Conservation (phyloP, 2,329 filamentous ascomycete species). For the Teratosphaeria gauchensis region DNA sequence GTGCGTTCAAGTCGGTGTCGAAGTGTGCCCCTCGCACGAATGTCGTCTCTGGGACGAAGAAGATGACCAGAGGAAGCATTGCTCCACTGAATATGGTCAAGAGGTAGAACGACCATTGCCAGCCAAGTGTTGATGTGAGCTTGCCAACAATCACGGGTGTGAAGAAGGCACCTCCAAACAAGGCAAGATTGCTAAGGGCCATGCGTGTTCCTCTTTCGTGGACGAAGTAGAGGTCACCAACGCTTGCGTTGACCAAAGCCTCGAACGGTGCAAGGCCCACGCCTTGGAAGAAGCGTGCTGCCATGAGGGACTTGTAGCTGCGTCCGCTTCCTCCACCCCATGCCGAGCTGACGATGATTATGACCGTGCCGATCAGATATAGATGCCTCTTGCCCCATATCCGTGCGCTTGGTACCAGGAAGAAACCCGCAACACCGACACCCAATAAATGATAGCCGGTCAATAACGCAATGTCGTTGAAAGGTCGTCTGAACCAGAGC, state of each 20-base stretch:
- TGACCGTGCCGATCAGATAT: conserved; percentile 65
- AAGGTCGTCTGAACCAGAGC: conserved; percentile 52
- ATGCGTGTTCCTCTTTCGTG: conserved; percentile 75
- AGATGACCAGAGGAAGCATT: conserved; percentile 60
- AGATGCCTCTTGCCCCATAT: conserved; percentile 90
- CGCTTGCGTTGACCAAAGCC: conserved; percentile 75
- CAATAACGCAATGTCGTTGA: conserved; percentile 69
- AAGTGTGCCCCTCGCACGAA: conserved; percentile 57
- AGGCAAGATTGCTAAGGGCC: conserved; percentile 65
- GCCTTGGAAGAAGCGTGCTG: conserved; percentile 75
- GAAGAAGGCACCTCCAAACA: conserved; percentile 62
- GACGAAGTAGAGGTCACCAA: conserved; percentile 85
- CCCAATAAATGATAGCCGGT: conserved; percentile 84
- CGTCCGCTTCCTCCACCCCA: conserved; percentile 66
- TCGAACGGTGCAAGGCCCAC: conserved; percentile 83
- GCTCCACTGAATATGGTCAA: conserved; percentile 71
- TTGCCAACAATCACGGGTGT: conserved; percentile 88
- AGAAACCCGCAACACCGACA: conserved; percentile 67
- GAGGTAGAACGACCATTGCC: conserved; percentile 82
- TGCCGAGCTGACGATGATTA: conserved; percentile 62
- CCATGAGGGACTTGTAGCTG: conserved; percentile 63
- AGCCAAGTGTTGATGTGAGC: conserved; percentile 66
- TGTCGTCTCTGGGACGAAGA: conserved; percentile 79
- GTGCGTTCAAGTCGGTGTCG: conserved; percentile 56
- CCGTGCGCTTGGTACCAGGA: conserved; percentile 78